Evolutionary conservation across 176 grass and related monocot species (phyloP).

Genomic region (Stipa capillata): DNA sequence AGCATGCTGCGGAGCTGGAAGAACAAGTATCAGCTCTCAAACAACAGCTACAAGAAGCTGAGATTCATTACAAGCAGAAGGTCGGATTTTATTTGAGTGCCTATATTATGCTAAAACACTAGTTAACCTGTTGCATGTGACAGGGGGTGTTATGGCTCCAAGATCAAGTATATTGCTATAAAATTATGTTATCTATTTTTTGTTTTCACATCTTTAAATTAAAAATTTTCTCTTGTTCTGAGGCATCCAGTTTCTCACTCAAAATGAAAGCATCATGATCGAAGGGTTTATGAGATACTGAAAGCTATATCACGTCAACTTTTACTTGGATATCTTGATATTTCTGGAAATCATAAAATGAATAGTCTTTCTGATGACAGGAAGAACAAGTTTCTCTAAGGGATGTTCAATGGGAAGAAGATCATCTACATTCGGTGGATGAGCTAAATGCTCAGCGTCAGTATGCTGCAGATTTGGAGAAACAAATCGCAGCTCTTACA

Average conservation of each 20-base stretch:
- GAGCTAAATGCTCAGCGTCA: slow-evolving; percentile 34
- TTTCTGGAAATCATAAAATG: not conserved
- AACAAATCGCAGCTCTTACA: slow-evolving; percentile 34
- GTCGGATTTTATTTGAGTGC: slow-evolving; percentile 10
- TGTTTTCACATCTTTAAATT: not conserved
- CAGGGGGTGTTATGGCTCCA: not conserved
- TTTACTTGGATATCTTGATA: not conserved
- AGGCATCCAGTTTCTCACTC: not conserved
- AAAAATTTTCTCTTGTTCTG: not conserved
- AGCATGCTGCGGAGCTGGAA: slow-evolving; percentile 39
- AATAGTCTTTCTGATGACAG: not conserved
- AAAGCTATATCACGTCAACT: too few relatives aligned
- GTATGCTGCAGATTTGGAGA: slow-evolving; percentile 26
- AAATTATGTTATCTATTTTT: not conserved
- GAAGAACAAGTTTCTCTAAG: slow-evolving; percentile 33
- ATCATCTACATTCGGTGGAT: slow-evolving; percentile 12
- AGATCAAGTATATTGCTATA: not conserved
- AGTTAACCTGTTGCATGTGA: slow-evolving; percentile 4
- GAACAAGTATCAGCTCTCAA: slow-evolving; percentile 50
- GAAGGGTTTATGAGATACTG: too few relatives aligned
- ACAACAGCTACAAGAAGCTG: slow-evolving; percentile 39
- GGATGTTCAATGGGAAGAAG: slow-evolving; percentile 21
- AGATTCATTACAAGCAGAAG: slow-evolving; percentile 48
- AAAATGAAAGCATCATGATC: not conserved
- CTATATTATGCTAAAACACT: not conserved